Base-by-base conservation (phyloP, 2,329 filamentous ascomycete genomes). In the Sclerotinia borealis region DNA sequence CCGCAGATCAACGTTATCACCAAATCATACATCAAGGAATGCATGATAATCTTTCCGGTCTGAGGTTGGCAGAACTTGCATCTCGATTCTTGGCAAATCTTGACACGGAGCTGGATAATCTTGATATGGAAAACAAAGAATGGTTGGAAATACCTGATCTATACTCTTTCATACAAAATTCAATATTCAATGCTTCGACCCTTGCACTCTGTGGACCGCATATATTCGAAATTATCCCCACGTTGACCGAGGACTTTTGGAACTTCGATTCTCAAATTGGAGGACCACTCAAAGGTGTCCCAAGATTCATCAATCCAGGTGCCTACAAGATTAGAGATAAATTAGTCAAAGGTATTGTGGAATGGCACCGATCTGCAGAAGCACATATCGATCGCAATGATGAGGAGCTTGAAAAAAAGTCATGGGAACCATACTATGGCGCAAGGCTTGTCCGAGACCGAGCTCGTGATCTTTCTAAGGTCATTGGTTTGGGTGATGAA, bases 391-490 rank as follows among this genome's bases (percentile, higher is more conserved):
- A 70, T 64, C 52, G 50, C n/a, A 17, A 63, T 17, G 67, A 69
- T 36, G 62, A 65, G 8, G 43, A 41, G 27, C 61, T 70, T 1
- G 58, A 64, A 10, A 59, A 39, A 13, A 41, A 59, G n/a, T 68
- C 70, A 15, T 74, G 70, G 68, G 73, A 75, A 15, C 68, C 69
- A n/a, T 60, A 66, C 43, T 73, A 68, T 63, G 73, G 73, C 2
- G 41, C 68, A n/a, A 74, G 64, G 15, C 39, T 75, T 4, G 70
- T 76, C 67, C 68, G 69, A 11, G 59, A 67, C 3, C 64, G 73
- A 22, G 45, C 63, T 13, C 49, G 17, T 0, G 59, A 64, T 6
- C 55, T 64, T 31, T 22, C 25, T 1, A 50, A 43, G 9, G 59
- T 70, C 9, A 58, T 65, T 11, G 63, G 59, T 1, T 59, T 66